Evolutionary conservation across 1,139 yeast genomes (phyloP).

Genomic region (Geotrichum carabidarum): DNA sequence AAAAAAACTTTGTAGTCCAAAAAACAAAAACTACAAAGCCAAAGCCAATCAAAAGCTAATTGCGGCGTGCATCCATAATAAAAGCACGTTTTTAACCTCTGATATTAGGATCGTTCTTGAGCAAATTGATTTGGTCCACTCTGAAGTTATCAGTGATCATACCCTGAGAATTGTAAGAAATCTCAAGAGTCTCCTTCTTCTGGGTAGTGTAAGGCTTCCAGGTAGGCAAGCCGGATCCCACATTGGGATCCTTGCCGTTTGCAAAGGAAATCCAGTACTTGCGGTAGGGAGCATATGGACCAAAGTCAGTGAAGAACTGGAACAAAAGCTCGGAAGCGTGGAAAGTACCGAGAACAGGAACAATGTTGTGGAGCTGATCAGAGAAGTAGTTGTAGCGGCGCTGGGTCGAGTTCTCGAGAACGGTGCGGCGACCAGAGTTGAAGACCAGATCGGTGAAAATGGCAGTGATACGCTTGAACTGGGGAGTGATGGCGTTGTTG

Average conservation of each 20-base stretch:
- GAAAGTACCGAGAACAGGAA: slow-evolving; percentile 24
- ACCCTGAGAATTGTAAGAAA: background rate
- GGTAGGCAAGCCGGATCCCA: slow-evolving; percentile 5
- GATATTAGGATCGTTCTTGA: background rate
- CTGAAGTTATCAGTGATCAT: slow-evolving; percentile 7
- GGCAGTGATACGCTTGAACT: slow-evolving; percentile 24
- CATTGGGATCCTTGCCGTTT: slow-evolving; percentile 22
- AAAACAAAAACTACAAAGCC: background rate
- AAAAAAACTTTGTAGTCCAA: too few relatives aligned
- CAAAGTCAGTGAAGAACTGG: slow-evolving; percentile 10
- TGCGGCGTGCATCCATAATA: background rate
- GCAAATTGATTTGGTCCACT: background rate
- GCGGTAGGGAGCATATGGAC: slow-evolving; percentile 21
- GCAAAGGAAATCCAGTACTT: slow-evolving; percentile 25
- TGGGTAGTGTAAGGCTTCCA: slow-evolving; percentile 39
- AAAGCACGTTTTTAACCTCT: background rate
- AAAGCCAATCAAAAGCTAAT: background rate
- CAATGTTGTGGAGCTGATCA: slow-evolving; percentile 10
- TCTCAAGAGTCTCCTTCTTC: slow-evolving; percentile 11
- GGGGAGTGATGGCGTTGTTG: slow-evolving; percentile 17
- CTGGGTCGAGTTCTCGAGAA: background rate
- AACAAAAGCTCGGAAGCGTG: slow-evolving; percentile 21
- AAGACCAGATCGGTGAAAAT: slow-evolving; percentile 23
- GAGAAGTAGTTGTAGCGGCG: slow-evolving; percentile 19
- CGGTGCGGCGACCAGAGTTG: slow-evolving; percentile 23